A percentile compares a stretch with the other conserved stretches of the same genome.
phyloP scores from a whole-genome alignment of 2,329 filamentous ascomycete species.

The Talaromyces sp. region DNA sequence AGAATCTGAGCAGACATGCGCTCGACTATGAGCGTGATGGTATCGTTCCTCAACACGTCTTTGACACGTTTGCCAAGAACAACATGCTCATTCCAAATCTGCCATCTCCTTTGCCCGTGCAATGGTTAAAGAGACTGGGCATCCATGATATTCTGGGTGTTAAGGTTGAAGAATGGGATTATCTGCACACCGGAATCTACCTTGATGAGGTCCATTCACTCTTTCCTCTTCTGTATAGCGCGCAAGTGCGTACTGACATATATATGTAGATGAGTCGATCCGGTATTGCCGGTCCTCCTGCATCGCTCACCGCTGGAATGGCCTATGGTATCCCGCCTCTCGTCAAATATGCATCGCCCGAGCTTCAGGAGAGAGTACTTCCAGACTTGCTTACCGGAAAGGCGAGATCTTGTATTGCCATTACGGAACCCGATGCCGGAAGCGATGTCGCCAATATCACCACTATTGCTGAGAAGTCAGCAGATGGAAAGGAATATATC shows the following conservation, averaged over 20 bases:
- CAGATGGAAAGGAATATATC: slow-evolving; percentile 65
- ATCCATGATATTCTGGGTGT: slow-evolving; percentile 65
- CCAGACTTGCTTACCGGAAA: slow-evolving; percentile 65
- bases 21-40: slow-evolving; percentile 68
- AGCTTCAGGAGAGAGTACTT: slow-evolving; percentile 64
- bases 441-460: slow-evolving; percentile 71
- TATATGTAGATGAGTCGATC: slow-evolving; percentile 56
- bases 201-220: slow-evolving; percentile 55
- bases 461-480: slow-evolving; percentile 62
- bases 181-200: slow-evolving; percentile 68
- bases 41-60: slow-evolving; percentile 62
- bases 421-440: slow-evolving; percentile 73
- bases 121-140: slow-evolving; percentile 63
- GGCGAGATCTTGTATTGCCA: slow-evolving; percentile 70
- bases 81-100: slow-evolving; percentile 70
- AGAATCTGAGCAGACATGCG: slow-evolving; percentile 60
- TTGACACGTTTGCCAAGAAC: slow-evolving; percentile 59
- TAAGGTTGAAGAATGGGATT: slow-evolving; percentile 71
- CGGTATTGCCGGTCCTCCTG: slow-evolving; percentile 62
- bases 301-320: slow-evolving; percentile 67
- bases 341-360: slow-evolving; percentile 62
- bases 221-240: neutral
- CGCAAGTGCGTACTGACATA: neutral
- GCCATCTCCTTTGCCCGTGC: slow-evolving; percentile 65
- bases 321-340: slow-evolving; percentile 70